These are phyloP conservation scores for Trametes punicea DNA, from an alignment of 768 basidiomycete genomes.

Conservation along the genomic window DNA sequence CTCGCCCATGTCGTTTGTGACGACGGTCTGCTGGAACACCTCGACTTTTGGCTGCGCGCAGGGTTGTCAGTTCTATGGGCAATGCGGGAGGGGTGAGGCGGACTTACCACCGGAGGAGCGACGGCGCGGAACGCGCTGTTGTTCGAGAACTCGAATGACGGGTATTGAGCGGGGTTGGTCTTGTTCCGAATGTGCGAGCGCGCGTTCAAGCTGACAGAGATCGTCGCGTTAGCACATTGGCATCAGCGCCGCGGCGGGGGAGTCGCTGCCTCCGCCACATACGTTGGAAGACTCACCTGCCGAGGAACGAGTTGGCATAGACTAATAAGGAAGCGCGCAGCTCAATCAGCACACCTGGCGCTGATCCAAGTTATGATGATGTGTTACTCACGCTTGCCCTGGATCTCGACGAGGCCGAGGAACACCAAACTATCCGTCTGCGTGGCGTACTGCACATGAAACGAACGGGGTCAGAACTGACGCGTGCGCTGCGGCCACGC, in stretches of 20 bases:
- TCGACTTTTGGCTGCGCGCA: slow-evolving; percentile 8
- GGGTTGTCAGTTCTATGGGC: background rate
- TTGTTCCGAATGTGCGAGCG: slow-evolving; percentile 15
- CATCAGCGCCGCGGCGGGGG: no score
- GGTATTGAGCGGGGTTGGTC: slow-evolving; percentile 4
- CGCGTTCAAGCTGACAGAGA: slow-evolving; percentile 5
- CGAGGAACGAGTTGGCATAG: slow-evolving; percentile 20
- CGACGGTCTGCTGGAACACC: slow-evolving; percentile 10
- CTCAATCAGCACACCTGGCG: background rate
- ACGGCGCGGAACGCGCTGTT: slow-evolving; percentile 9
- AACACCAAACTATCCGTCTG: slow-evolving; percentile 19
- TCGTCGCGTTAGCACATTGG: background rate
- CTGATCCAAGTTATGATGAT: background rate
- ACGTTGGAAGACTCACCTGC: background rate
- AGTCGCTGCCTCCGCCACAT: no score
- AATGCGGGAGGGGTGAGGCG: background rate
- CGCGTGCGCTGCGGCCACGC: background rate
- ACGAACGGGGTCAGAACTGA: background rate
- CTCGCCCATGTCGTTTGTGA: slow-evolving; percentile 7
- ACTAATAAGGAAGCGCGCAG: background rate
- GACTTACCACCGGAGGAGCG: background rate
- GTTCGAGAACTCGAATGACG: slow-evolving; percentile 12
- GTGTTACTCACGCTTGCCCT: slow-evolving; percentile 15
- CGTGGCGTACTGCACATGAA: background rate
- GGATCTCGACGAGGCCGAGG: slow-evolving; percentile 21